Conservation (phyloP, 768 basidiomycete genomes). For the Guyanaporus albipodus region DNA sequence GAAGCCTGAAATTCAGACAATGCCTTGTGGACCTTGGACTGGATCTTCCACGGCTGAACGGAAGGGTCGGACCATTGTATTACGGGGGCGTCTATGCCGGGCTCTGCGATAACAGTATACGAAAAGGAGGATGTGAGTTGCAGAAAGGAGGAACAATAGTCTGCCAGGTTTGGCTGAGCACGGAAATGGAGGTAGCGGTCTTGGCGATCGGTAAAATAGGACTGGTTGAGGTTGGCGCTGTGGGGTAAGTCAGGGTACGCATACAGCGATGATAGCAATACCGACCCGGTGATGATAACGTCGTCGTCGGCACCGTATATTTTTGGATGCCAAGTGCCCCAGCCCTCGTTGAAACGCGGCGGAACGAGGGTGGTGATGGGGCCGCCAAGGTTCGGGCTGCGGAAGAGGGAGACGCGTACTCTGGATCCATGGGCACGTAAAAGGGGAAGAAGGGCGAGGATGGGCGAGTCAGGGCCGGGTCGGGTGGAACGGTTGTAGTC, state of each 20-base stretch:
- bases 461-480: slow-evolving; percentile 66
- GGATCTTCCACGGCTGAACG: slow-evolving; percentile 67
- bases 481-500: slow-evolving; percentile 81
- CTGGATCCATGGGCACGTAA: slow-evolving; percentile 66
- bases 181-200: slow-evolving; percentile 87
- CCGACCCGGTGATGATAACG: slow-evolving; percentile 89
- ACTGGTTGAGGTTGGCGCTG: slow-evolving; percentile 89
- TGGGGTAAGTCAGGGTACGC: slow-evolving; percentile 1
- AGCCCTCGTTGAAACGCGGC: slow-evolving; percentile 94
- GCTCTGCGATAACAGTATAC: slow-evolving; percentile 40
- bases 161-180: slow-evolving; percentile 56
- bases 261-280: neutral
- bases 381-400: slow-evolving; percentile 80
- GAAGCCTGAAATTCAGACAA: slow-evolving; percentile 58
- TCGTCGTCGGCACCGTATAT: slow-evolving; percentile 92
- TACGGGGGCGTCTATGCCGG: slow-evolving; percentile 43
- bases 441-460: slow-evolving; percentile 66
- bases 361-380: slow-evolving; percentile 76
- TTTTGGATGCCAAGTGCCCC: slow-evolving; percentile 99
- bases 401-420: slow-evolving; percentile 77
- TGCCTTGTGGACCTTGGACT: slow-evolving; percentile 52
- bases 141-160: slow-evolving; percentile 83
- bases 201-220: slow-evolving; percentile 93
- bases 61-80: slow-evolving; percentile 65
- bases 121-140: slow-evolving; percentile 67